Evolutionary conservation across 2,329 filamentous ascomycete species (phyloP).

Genomic region (Herpotrichia juniperi): DNA sequence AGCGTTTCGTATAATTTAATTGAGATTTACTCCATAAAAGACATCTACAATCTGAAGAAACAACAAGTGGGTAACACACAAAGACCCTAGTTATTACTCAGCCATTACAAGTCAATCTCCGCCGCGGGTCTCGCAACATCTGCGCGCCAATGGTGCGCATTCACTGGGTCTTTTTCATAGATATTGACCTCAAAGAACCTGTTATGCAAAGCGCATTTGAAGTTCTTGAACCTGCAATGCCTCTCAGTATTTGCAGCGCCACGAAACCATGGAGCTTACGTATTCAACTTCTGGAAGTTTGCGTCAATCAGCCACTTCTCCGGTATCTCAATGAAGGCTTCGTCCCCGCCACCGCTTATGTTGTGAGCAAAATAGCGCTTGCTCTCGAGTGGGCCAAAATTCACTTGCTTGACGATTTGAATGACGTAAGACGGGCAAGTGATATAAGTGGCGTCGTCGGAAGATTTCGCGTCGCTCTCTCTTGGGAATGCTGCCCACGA

Average conservation of each 20-base stretch:
- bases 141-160: conserved; percentile 53
- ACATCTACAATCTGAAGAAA: too few relatives aligned
- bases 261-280: conserved; percentile 35
- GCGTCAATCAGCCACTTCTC: conserved; percentile 49
- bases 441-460: conserved; percentile 1
- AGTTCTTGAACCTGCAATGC: conserved; percentile 54
- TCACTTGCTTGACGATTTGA: conserved; percentile 54
- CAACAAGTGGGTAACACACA: too few relatives aligned
- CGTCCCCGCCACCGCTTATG: conserved; percentile 2
- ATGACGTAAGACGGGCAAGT: conserved; percentile 31
- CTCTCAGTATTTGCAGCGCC: neutral
- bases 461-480: neutral
- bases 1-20: too few relatives aligned
- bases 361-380: conserved; percentile 51
- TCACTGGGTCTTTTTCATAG: conserved; percentile 55
- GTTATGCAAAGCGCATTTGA: conserved; percentile 50
- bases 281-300: conserved; percentile 54
- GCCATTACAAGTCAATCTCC: conserved; percentile 46
- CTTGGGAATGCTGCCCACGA: conserved; percentile 39
- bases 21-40: too few relatives aligned
- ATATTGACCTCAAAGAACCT: conserved; percentile 59
- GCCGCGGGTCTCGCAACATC: conserved; percentile 50
- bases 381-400: conserved; percentile 52
- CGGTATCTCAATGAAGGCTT: conserved; percentile 40
- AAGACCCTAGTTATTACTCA: too few relatives aligned